phyloP scores from a whole-genome alignment of 2,329 filamentous ascomycete genomes.

The Aspergillus luchuensis region DNA sequence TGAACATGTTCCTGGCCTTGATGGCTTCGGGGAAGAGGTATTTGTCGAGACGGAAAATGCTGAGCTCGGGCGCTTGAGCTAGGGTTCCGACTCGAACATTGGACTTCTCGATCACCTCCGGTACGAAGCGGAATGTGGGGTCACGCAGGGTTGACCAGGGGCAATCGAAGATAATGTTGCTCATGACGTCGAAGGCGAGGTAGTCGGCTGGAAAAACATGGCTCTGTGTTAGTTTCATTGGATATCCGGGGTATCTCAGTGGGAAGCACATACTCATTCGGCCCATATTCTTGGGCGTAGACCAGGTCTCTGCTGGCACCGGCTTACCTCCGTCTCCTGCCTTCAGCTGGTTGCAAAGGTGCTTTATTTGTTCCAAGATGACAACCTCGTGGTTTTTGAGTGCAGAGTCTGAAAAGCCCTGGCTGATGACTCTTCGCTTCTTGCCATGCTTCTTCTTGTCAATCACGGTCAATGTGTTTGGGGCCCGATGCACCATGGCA shows the following conservation, averaged over 20 bases:
- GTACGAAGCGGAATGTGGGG: slow-evolving; percentile 12
- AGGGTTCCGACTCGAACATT: slow-evolving; percentile 20
- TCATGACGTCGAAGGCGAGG: slow-evolving; percentile 54
- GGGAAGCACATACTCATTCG: slow-evolving; percentile 37
- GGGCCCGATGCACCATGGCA: slow-evolving; percentile 45
- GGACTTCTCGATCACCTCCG: slow-evolving; percentile 19
- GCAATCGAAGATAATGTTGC: slow-evolving; percentile 31
- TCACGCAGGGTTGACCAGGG: slow-evolving; percentile 12
- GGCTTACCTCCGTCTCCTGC: not conserved
- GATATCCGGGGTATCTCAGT: no score
- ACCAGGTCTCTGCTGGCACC: slow-evolving; percentile 13
- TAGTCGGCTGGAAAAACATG: slow-evolving; percentile 28
- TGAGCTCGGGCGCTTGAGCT: slow-evolving; percentile 8
- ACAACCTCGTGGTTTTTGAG: slow-evolving; percentile 26
- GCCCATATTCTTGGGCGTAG: slow-evolving; percentile 44
- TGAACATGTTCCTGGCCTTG: slow-evolving; percentile 48
- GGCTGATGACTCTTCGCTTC: slow-evolving; percentile 22
- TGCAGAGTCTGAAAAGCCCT: slow-evolving; percentile 20
- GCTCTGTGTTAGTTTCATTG: not conserved
- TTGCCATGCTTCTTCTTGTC: slow-evolving; percentile 22
- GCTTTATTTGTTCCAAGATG: slow-evolving; percentile 14
- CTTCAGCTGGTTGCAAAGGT: slow-evolving; percentile 7
- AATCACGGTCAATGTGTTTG: slow-evolving; percentile 23
- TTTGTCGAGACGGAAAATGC: slow-evolving; percentile 14
- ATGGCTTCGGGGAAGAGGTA: slow-evolving; percentile 22